phyloP scores from a whole-genome alignment of 202 grass and related monocot genomes.

The Brachypodium distachyon region DNA sequence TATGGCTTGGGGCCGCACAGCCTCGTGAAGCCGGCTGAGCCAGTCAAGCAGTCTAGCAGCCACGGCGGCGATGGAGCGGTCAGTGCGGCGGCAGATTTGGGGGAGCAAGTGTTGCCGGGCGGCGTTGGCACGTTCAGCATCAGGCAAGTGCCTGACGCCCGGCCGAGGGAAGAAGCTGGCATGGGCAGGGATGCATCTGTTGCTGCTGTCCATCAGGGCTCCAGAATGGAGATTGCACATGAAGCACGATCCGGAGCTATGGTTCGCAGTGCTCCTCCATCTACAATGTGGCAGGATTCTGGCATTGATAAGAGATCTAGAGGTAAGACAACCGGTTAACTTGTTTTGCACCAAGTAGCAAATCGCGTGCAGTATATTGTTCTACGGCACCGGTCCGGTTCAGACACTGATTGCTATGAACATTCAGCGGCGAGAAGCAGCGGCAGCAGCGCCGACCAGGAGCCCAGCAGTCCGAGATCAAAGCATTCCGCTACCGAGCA shows the following conservation, averaged over 20 bases:
- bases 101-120: slow-evolving; percentile 51
- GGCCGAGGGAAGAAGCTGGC: background rate
- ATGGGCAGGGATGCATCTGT: background rate
- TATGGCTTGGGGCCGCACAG: slow-evolving; percentile 37
- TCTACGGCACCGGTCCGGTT: background rate
- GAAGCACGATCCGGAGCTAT: slow-evolving; percentile 9
- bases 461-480: slow-evolving; percentile 66
- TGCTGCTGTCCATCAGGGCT: slow-evolving; percentile 1
- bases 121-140: slow-evolving; percentile 84
- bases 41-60: background rate
- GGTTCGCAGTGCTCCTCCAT: slow-evolving; percentile 20
- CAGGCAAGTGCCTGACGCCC: slow-evolving; percentile 33
- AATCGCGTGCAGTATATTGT: background rate
- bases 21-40: slow-evolving; percentile 26
- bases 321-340: slow-evolving; percentile 5
- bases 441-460: slow-evolving; percentile 65
- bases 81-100: slow-evolving; percentile 16
- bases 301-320: slow-evolving; percentile 40
- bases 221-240: background rate
- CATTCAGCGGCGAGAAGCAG: slow-evolving; percentile 58
- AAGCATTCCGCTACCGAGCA: slow-evolving; percentile 98
- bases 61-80: background rate
- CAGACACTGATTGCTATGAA: background rate
- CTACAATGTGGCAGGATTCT: slow-evolving; percentile 43
- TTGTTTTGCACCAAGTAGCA: background rate